Percentiles rank a stretch among this genome's conserved stretches.
phyloP scores from a whole-genome alignment of 495 filamentous ascomycete species.

The Aspergillus hancockii region DNA sequence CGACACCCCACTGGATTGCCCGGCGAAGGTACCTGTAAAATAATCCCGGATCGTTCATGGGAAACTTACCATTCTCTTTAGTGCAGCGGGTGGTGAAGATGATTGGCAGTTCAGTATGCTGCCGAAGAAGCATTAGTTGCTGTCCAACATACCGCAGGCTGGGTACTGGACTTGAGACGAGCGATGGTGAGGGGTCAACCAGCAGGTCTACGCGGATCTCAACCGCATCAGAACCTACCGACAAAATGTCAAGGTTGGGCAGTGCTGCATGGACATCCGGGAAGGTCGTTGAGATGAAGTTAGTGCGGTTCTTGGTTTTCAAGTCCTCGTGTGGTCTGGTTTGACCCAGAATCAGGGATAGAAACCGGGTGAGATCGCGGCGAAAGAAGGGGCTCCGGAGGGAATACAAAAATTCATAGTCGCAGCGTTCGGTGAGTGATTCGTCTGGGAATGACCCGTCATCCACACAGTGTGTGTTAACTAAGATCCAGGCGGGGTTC shows the following conservation, averaged over 20 bases:
- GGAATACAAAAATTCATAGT: conserved; percentile 84
- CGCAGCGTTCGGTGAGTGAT: conserved; percentile 61
- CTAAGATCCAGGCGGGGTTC: conserved; percentile 54
- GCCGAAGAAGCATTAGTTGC: conserved; percentile 78
- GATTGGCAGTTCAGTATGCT: conserved; percentile 81
- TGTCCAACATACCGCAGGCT: conserved; percentile 82
- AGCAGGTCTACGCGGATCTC: conserved; percentile 81
- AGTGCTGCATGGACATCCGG: conserved; percentile 81
- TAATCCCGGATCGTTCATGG: conserved; percentile 72
- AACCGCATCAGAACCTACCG: conserved; percentile 80
- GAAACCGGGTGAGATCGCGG: conserved; percentile 74
- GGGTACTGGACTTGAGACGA: conserved; percentile 59
- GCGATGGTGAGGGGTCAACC: conserved; percentile 66
- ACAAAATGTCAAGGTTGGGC: conserved; percentile 80
- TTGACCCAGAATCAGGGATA: conserved; percentile 76
- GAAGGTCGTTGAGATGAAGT: conserved; percentile 84
- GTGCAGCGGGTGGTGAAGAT: conserved; percentile 84
- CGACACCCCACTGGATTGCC: conserved; percentile 82
- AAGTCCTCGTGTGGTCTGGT: conserved; percentile 71
- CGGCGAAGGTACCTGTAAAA: conserved; percentile 76
- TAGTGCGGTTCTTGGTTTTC: conserved; percentile 72
- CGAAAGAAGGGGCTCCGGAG: conserved; percentile 65
- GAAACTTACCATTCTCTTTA: conserved; percentile 77
- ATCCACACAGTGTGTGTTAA: conserved; percentile 74
- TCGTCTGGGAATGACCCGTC: conserved; percentile 66